Conservation (phyloP, 805 yeast genomes). For the Teunomyces funiuensis region DNA sequence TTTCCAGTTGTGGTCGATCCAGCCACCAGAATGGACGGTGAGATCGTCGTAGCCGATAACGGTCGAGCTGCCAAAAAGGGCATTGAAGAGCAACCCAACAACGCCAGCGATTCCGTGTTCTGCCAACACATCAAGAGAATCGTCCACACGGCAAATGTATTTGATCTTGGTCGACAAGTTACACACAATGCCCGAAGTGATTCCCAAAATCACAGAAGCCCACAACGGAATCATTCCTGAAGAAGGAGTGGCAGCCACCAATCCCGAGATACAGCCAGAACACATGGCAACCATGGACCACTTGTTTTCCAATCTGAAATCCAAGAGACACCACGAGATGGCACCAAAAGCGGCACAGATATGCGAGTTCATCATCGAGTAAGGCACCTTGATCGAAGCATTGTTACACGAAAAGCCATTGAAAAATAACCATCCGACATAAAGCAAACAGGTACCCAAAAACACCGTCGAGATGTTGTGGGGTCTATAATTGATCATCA, state of each 20-base stretch:
- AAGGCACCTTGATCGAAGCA: constrained; percentile 80
- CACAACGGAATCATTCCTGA: constrained; percentile 89
- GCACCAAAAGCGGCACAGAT: constrained; percentile 89
- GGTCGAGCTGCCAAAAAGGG: constrained; percentile 80
- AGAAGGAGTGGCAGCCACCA: constrained; percentile 96
- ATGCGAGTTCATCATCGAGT: constrained; percentile 90
- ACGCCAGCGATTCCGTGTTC: constrained; percentile 98
- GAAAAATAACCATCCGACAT: constrained; percentile 97
- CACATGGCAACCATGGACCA: constrained; percentile 95
- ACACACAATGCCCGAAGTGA: constrained; percentile 78
- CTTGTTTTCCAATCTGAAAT: constrained; percentile 82
- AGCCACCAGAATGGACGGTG: constrained; percentile 86
- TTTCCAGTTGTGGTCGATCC: constrained; percentile 87
- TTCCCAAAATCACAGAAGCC: constrained; percentile 85
- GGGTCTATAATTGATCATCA: constrained; percentile 86
- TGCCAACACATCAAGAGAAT: constrained; percentile 92
- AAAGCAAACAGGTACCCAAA: constrained; percentile 79
- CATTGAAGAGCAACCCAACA: constrained; percentile 86
- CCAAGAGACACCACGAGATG: constrained; percentile 86
- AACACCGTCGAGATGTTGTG: constrained; percentile 92
- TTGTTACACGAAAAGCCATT: constrained; percentile 87
- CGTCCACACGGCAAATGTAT: constrained; percentile 79
- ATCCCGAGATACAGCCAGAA: constrained; percentile 92
- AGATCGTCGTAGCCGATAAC: constrained; percentile 89
- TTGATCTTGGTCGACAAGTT: constrained; percentile 88